Conservation (phyloP, 2,329 filamentous ascomycete genomes). For the Dissoconium aciculare region DNA sequence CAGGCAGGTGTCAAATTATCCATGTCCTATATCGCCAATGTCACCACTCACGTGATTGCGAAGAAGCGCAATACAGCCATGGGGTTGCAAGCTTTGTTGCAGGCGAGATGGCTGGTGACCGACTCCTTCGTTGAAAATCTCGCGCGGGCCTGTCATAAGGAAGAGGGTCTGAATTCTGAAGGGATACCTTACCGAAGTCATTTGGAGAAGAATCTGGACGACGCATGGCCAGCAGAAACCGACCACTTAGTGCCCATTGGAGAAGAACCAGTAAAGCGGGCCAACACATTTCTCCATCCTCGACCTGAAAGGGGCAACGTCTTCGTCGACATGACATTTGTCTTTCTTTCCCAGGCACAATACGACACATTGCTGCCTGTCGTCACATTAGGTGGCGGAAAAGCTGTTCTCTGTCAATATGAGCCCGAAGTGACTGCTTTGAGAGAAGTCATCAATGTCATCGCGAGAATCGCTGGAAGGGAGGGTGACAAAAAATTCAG, state of each 20-base stretch:
- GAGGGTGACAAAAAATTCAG: constrained; percentile 38
- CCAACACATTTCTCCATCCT: constrained; percentile 52
- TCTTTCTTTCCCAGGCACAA: constrained; percentile 67
- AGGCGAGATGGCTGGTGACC: constrained; percentile 63
- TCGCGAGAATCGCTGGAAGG: constrained; percentile 58
- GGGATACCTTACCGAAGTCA: constrained; percentile 18
- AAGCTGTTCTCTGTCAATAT: constrained; percentile 55
- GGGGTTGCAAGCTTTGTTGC: constrained; percentile 72
- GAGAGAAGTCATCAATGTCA: constrained; percentile 63
- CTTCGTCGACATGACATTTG: constrained; percentile 76
- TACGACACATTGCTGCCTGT: constrained; percentile 59
- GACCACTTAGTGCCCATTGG: constrained; percentile 59
- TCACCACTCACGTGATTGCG: constrained; percentile 77
- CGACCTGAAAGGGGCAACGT: constrained; percentile 50
- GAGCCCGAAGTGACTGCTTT: constrained; percentile 41
- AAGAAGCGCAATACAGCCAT: constrained; percentile 83
- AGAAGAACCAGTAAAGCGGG: constrained; percentile 55
- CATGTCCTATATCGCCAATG: constrained; percentile 50
- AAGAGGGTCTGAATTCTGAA: constrained; percentile 7
- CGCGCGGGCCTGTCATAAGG: constrained; percentile 40
- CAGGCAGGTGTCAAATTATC: constrained; percentile 79
- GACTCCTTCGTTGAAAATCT: constrained; percentile 60
- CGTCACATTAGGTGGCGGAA: constrained; percentile 68
- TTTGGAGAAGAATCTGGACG: constrained; percentile 67
- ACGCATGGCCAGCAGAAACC: constrained; percentile 60